Evolutionary conservation across 495 filamentous ascomycete species (phyloP).

Genomic region (Echria macrotheca): DNA sequence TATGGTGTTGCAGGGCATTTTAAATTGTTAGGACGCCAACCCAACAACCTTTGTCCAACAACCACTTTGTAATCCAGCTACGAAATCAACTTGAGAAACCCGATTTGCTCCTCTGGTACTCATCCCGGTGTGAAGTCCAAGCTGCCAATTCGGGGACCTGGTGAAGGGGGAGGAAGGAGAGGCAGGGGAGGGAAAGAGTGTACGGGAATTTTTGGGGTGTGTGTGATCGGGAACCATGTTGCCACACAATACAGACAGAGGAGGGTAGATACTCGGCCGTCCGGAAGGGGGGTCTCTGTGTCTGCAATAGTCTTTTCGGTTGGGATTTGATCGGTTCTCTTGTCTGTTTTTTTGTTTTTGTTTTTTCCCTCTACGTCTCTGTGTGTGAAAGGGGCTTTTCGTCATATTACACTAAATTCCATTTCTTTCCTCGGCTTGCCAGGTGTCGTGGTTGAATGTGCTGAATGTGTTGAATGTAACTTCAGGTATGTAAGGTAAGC

Average conservation of each 20-base stretch:
- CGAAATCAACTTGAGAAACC: conserved; percentile 5
- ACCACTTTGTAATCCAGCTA: conserved; percentile 13
- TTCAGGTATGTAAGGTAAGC: too few relatives aligned
- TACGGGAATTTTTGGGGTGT: conserved; percentile 7
- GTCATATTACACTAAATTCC: conserved; percentile 15
- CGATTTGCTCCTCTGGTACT: background rate
- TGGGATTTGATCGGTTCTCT: conserved; percentile 13
- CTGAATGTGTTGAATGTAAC: too few relatives aligned
- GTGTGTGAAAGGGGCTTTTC: conserved; percentile 4
- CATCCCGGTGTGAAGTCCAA: conserved; percentile 1
- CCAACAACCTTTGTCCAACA: too few relatives aligned
- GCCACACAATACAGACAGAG: conserved; percentile 9
- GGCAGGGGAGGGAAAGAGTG: conserved; percentile 16
- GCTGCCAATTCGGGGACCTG: background rate
- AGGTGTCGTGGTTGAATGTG: background rate
- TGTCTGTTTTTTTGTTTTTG: conserved; percentile 12
- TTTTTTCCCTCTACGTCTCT: conserved; percentile 8
- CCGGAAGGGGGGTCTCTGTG: conserved; percentile 14
- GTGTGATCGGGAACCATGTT: conserved; percentile 10
- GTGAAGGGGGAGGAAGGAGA: background rate
- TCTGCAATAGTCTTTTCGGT: conserved; percentile 26
- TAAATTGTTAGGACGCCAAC: background rate
- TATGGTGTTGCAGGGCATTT: background rate
- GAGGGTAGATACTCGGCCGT: conserved; percentile 9
- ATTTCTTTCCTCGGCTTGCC: conserved; percentile 3